Conservation (phyloP, 1,284 basidiomycete species). For the Amylostereum areolatum region DNA sequence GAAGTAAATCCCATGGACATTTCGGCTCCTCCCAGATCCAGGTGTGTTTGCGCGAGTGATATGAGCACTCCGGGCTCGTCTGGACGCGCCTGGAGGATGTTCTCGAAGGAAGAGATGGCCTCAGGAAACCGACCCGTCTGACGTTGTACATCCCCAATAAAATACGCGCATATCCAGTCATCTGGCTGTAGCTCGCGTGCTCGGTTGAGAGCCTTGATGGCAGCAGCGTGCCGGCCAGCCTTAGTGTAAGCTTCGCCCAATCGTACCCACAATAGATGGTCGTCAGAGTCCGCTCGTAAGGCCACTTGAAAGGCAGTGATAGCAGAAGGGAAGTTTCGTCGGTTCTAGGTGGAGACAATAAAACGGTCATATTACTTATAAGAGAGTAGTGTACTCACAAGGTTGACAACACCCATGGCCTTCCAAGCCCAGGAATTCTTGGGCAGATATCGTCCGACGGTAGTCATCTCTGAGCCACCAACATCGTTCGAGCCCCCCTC, state of each 20-base stretch:
- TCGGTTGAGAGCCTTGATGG: conserved; percentile 80
- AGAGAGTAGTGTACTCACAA: conserved; percentile 47
- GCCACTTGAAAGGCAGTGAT: conserved; percentile 88
- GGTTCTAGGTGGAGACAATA: conserved; percentile 43
- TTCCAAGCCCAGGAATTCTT: conserved; percentile 98
- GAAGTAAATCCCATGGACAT: conserved; percentile 63
- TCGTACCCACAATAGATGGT: conserved; percentile 81
- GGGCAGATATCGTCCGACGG: conserved; percentile 55
- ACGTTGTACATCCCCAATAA: conserved; percentile 82
- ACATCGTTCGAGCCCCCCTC: conserved; percentile 75
- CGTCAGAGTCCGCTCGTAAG: conserved; percentile 74
- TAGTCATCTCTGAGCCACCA: conserved; percentile 37
- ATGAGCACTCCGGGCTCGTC: conserved; percentile 68
- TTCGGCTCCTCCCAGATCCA: conserved; percentile 70
- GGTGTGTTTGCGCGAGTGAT: conserved; percentile 69
- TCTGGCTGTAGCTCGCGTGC: conserved; percentile 65
- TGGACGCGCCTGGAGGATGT: conserved; percentile 53
- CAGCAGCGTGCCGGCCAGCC: conserved; percentile 85
- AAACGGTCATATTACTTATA: not conserved
- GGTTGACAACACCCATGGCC: conserved; percentile 88
- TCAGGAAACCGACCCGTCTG: conserved; percentile 74
- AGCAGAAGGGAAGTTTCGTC: conserved; percentile 70
- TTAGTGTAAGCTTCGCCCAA: conserved; percentile 90
- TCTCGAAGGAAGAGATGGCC: conserved; percentile 66
- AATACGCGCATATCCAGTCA: conserved; percentile 83